Evolutionary conservation across 2,329 filamentous ascomycete genomes (phyloP).

Genomic region (Aspergillus bombycis): DNA sequence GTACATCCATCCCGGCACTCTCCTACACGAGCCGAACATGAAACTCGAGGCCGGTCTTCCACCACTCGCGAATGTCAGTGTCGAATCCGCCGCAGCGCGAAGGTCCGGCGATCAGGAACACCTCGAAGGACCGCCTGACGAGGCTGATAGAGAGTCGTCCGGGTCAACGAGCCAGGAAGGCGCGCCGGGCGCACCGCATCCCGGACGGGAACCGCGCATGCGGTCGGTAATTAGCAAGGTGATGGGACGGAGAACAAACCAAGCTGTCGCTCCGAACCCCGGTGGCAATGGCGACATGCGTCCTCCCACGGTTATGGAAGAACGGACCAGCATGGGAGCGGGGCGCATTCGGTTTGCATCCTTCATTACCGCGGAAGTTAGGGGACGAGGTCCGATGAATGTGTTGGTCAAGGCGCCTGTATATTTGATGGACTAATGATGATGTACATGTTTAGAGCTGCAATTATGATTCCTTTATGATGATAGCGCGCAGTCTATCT

Average conservation of each 20-base stretch:
- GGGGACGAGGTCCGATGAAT: constrained; percentile 63
- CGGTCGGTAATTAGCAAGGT: constrained; percentile 47
- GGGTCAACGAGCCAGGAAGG: constrained; percentile 11
- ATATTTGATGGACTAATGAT: constrained; percentile 46
- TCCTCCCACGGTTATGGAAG: constrained; percentile 10
- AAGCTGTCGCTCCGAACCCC: constrained; percentile 15
- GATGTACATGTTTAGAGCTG: constrained; percentile 2
- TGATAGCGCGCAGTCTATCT: background rate
- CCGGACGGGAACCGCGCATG: constrained; percentile 33
- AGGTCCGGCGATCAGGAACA: constrained; percentile 25
- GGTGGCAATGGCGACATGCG: constrained; percentile 29
- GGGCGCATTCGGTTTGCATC: constrained; percentile 71
- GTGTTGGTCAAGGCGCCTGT: constrained; percentile 76
- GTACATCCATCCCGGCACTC: constrained; percentile 78
- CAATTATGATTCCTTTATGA: background rate
- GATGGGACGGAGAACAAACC: constrained; percentile 32
- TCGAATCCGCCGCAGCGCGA: constrained; percentile 20
- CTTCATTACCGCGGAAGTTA: constrained; percentile 74
- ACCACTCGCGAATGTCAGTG: constrained; percentile 47
- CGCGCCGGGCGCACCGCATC: constrained; percentile 1
- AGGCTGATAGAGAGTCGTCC: constrained; percentile 28
- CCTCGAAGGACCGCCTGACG: constrained; percentile 9
- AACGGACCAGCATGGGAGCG: constrained; percentile 22
- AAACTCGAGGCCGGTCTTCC: constrained; percentile 75
- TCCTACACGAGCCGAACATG: constrained; percentile 75